phyloP scores from a whole-genome alignment of 805 yeast species.

The Wickerhamomyces tratensis region DNA sequence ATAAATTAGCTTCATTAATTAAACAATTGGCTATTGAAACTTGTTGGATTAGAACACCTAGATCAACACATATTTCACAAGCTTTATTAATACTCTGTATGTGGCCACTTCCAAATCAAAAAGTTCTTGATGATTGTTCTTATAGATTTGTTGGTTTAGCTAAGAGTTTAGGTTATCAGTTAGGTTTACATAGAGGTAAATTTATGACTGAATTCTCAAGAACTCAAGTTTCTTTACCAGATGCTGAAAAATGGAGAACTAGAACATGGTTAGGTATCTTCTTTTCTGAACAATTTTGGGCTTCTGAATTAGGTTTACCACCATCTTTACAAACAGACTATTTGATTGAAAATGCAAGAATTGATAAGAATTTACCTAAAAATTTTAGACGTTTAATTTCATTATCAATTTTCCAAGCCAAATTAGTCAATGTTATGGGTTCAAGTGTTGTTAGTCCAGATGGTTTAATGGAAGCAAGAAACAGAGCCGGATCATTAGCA shows the following conservation, averaged over 20 bases:
- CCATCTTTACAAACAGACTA: conserved; percentile 80
- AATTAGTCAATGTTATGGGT: conserved; percentile 79
- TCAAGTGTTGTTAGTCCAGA: conserved; percentile 77
- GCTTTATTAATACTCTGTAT: conserved; percentile 75
- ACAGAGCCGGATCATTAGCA: conserved; percentile 73
- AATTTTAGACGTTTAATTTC: conserved; percentile 64
- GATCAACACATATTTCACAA: conserved; percentile 90
- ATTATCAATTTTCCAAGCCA: conserved; percentile 74
- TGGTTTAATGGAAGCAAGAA: conserved; percentile 77
- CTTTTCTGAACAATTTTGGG: conserved; percentile 86
- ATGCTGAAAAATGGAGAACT: conserved; percentile 92
- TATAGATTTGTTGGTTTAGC: conserved; percentile 86
- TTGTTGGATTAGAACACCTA: conserved; percentile 87
- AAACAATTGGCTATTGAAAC: conserved; percentile 85
- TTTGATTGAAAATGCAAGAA: conserved; percentile 66
- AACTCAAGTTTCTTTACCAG: conserved; percentile 79
- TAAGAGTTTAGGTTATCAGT: conserved; percentile 70
- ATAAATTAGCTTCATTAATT: conserved; percentile 63
- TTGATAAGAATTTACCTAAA: conserved; percentile 53
- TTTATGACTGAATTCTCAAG: conserved; percentile 86
- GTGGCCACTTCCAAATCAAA: conserved; percentile 92
- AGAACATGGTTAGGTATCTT: conserved; percentile 86
- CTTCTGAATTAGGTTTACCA: conserved; percentile 79
- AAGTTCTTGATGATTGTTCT: conserved; percentile 85
- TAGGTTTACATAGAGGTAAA: conserved; percentile 87